Base-by-base conservation (phyloP, 306 rosid species). In the Notholithocarpus densiflorus region DNA sequence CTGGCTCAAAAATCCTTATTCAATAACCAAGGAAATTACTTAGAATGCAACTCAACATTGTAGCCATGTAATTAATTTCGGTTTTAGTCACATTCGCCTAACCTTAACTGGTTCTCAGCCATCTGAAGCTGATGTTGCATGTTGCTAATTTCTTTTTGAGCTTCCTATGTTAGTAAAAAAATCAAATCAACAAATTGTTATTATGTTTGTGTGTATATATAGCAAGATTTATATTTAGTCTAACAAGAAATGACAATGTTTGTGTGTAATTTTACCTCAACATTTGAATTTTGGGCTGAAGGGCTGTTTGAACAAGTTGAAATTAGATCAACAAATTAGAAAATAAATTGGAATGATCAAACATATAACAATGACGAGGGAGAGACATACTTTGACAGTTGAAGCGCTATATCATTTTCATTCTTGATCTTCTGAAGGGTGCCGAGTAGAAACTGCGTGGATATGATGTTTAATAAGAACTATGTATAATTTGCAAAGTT, bases 21-120 rank as follows among this genome's bases (percentile, higher is more conserved):
- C 17, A 75, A 24, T 26, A 61, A 61, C 27, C 52, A 75, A 15
- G 23, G 71, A 27, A 54, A 29, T 52, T 55, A 27, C 51, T 29
- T 27, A 23, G 21, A 8, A 26, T 27, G 3, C 19, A 62, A 48
- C 14, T 13, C 17, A 12, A 48, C 53, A 48, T 48, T 48, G 53
- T 48, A 48, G 53, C 53, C 53, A 10, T 12, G 53, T 48, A 48
- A 48, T 48, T 10, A 11, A 48, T 48, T 48, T 48, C 17, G 1
- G 17, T 48, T 12, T 48, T 57, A 20, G 64, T 24, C 60, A 29
- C 14, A 26, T 43, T 60, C 60, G 20, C 26, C 21, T 5, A 77
- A 94, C 98, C 98, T 87, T 72, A 94, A 73, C 14, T 89, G 97
- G 54, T 90, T 91, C 73, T 94, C 95, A 0, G 88, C 88, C 79